Base-by-base conservation (phyloP, 495 filamentous ascomycete genomes). In the Opeltia flavorubescens region DNA sequence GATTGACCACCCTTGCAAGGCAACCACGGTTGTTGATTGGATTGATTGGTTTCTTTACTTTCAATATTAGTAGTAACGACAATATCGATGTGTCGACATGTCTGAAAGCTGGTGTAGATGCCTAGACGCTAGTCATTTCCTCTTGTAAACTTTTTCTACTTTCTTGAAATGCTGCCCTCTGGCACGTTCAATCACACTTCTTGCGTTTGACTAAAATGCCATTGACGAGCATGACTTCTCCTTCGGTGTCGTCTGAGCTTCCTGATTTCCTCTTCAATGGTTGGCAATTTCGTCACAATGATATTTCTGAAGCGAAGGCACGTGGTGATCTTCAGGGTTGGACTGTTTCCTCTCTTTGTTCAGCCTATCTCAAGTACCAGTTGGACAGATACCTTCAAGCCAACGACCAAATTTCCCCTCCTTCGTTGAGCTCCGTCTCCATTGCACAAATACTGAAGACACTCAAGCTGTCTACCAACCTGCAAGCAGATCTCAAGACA, bases 401-500 rank as follows among this genome's bases (percentile, higher is more conserved):
- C 11, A 11, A 15, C 1, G 38, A 33, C 12, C 2, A 21, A 42
- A 12, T 35, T n/a, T n/a, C n/a, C 7, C 13, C 27, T 5, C 20
- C 50, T 5, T 56, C 55, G 15, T 31, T 59, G 24, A 26, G 31
- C 3, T 53, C 50, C 3, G 7, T 43, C 24, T 48, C 48, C 2
- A 41, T 53, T 25, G 39, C 17, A 9, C 49, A 39, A 3, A 33
- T 59, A 20, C 44, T 59, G 20, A 46, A 53, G 6, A 17, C 27
- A 3, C 41, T 61, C 8, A 26, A 49, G 12, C 33, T 15, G 13
- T 55, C 57, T 2, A 44, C 47, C n/a, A 43, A 59, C 30, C 26
- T 50, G 25, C 20, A n/a, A 12, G 26, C 30, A 20, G 56, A 54
- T 43, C 33, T 53, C 17, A 50, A 39, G 27, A 48, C 43, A 1